These are phyloP conservation scores for Hypoxylon sp. DNA, from an alignment of 2,329 filamentous ascomycete genomes.

Conservation along the genomic window DNA sequence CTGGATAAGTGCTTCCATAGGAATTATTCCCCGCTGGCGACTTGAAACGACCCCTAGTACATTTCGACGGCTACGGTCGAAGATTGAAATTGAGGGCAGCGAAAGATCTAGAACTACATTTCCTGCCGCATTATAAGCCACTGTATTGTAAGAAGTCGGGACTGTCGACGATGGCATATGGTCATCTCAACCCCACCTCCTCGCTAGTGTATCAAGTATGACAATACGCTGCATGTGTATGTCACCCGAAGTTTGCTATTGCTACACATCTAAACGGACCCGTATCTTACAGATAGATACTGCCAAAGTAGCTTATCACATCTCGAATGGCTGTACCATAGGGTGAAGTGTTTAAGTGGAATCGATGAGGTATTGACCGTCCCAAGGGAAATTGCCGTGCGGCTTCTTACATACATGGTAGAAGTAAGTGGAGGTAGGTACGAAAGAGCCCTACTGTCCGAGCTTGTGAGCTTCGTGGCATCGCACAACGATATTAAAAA, in stretches of 20 bases:
- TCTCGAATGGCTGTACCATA: neutral
- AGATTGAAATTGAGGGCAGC: too few species aligned
- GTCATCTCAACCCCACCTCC: too few species aligned
- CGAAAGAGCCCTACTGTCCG: neutral
- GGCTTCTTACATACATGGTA: constrained; percentile 4
- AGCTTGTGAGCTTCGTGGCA: neutral
- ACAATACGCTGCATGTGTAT: too few species aligned
- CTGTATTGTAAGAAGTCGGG: too few species aligned
- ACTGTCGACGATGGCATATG: too few species aligned
- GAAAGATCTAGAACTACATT: too few species aligned
- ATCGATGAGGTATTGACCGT: neutral
- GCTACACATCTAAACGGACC: neutral
- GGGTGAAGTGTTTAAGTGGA: neutral
- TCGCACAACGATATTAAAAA: neutral
- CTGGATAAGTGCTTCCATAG: too few species aligned
- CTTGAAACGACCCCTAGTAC: neutral
- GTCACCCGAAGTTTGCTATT: too few species aligned
- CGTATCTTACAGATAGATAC: neutral
- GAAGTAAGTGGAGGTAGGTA: neutral
- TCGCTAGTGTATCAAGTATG: too few species aligned
- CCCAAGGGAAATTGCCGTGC: neutral
- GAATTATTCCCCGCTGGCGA: too few species aligned
- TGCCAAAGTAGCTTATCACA: neutral
- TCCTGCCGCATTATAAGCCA: too few species aligned
- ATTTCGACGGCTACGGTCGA: neutral